Conservation (phyloP, 805 yeast species). For the Wickerhamomyces tratensis region DNA sequence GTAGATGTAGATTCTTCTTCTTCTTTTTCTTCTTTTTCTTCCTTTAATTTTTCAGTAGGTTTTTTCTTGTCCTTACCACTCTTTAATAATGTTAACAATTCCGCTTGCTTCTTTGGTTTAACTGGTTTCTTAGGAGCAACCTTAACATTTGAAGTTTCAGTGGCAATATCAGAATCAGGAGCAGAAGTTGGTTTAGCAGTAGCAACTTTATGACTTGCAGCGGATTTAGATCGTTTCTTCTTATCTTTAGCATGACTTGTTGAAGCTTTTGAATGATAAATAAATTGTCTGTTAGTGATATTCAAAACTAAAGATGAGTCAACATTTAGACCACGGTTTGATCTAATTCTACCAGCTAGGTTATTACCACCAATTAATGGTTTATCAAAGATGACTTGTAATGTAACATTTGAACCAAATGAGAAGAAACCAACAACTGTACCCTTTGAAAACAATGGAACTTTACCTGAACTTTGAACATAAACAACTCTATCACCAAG, state of each 20-base stretch:
- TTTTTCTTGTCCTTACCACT: conserved; percentile 14
- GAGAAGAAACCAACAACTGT: conserved; percentile 75
- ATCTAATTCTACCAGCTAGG: conserved; percentile 64
- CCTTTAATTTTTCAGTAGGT: conserved; percentile 11
- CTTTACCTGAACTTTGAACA: conserved; percentile 80
- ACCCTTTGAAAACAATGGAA: conserved; percentile 81
- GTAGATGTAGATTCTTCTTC: conserved; percentile 10
- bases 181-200: conserved; percentile 1
- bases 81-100: conserved; percentile 35
- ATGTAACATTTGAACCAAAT: conserved; percentile 38
- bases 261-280: conserved; percentile 66
- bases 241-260: conserved; percentile 20
- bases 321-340: conserved; percentile 77
- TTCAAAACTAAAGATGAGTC: conserved; percentile 79
- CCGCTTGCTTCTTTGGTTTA: conserved; percentile 26
- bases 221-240: too few relatives aligned
- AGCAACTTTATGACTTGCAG: background rate
- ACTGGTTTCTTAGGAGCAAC: conserved; percentile 25
- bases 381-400: conserved; percentile 77
- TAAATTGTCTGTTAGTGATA: conserved; percentile 62
- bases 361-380: conserved; percentile 77
- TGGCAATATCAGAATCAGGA: conserved; percentile 1
- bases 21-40: conserved; percentile 5
- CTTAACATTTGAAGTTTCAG: conserved; percentile 2
- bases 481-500: conserved; percentile 88